A percentile compares a stretch with the other conserved stretches of the same genome.
phyloP scores from a whole-genome alignment of 208 protist species.

The Herpetomonas samuelpessoai region DNA sequence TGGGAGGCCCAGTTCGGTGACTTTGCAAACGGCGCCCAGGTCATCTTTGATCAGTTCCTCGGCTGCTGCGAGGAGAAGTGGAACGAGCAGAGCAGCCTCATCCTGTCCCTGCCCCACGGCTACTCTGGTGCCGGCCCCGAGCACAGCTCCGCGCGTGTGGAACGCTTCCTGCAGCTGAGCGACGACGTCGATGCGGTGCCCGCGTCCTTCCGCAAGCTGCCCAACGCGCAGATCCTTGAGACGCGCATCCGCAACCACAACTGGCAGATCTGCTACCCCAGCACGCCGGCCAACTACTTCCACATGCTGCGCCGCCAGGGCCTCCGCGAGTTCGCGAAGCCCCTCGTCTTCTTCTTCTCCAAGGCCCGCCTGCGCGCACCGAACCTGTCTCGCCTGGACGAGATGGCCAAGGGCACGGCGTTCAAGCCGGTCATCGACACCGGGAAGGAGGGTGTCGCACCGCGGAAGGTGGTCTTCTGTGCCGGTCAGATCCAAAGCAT shows the following conservation, averaged over 20 bases:
- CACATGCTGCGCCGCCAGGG: constrained; percentile 98
- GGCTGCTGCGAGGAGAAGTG: constrained; percentile 96
- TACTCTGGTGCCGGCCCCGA: constrained; percentile 98
- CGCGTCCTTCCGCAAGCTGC: constrained; percentile 58
- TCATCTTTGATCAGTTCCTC: constrained; percentile 98
- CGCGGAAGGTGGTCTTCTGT: constrained; percentile 96
- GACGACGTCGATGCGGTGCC: constrained; percentile 89
- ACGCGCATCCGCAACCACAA: constrained; percentile 79
- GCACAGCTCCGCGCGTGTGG: constrained; percentile 96
- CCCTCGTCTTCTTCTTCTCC: constrained; percentile 95
- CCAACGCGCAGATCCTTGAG: constrained; percentile 64
- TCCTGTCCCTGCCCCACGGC: constrained; percentile 98
- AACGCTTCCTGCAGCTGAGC: constrained; percentile 97
- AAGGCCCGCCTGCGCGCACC: constrained; percentile 91
- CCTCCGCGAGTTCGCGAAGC: constrained; percentile 96
- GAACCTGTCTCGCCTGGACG: constrained; percentile 79
- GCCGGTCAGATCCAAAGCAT: constrained; percentile 98
- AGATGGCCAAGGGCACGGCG: constrained; percentile 59
- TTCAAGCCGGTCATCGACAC: constrained; percentile 86
- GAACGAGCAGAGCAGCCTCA: constrained; percentile 91
- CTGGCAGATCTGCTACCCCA: constrained; percentile 95
- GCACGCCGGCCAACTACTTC: constrained; percentile 99
- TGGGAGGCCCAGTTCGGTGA: constrained; percentile 99
- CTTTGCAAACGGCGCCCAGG: constrained; percentile 98
- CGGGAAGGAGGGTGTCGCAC: constrained; percentile 30